phyloP scores from a whole-genome alignment of 1,284 basidiomycete genomes.

The Cryptococcus sp. region DNA sequence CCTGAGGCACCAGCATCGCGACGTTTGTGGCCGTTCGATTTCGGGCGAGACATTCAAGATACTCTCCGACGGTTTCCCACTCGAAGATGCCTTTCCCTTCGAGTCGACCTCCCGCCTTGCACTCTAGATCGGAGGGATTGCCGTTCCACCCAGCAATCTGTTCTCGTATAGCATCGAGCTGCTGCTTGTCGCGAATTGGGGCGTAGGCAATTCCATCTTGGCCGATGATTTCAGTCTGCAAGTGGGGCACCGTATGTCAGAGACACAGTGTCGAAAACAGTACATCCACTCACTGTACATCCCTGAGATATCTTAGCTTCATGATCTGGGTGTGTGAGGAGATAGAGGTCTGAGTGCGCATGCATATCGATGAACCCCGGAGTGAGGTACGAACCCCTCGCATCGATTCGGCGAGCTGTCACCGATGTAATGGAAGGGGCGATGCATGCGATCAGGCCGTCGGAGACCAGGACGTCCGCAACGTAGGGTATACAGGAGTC shows the following conservation, averaged over 20 bases:
- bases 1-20: constrained; percentile 49
- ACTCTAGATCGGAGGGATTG: constrained; percentile 44
- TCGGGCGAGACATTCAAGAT: constrained; percentile 47
- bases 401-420: constrained; percentile 22
- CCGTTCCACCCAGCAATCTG: constrained; percentile 54
- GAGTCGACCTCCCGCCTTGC: neutral
- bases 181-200: constrained; percentile 26
- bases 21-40: constrained; percentile 47
- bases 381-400: constrained; percentile 32
- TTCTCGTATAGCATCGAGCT: constrained; percentile 37
- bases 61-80: constrained; percentile 39
- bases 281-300: constrained; percentile 36
- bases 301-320: constrained; percentile 50
- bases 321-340: constrained; percentile 46
- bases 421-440: constrained; percentile 3
- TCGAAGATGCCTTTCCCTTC: constrained; percentile 40
- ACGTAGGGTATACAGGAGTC: constrained; percentile 30
- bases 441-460: constrained; percentile 33
- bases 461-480: constrained; percentile 39
- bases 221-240: constrained; percentile 50
- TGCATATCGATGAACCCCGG: constrained; percentile 54
- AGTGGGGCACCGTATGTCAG: neutral
- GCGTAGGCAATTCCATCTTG: constrained; percentile 52
- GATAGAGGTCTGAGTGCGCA: constrained; percentile 50
- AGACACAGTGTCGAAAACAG: too few relatives aligned